These are phyloP conservation scores for Lepiota brunneoincarnata DNA, from an alignment of 768 basidiomycete species.

Conservation along the genomic window DNA sequence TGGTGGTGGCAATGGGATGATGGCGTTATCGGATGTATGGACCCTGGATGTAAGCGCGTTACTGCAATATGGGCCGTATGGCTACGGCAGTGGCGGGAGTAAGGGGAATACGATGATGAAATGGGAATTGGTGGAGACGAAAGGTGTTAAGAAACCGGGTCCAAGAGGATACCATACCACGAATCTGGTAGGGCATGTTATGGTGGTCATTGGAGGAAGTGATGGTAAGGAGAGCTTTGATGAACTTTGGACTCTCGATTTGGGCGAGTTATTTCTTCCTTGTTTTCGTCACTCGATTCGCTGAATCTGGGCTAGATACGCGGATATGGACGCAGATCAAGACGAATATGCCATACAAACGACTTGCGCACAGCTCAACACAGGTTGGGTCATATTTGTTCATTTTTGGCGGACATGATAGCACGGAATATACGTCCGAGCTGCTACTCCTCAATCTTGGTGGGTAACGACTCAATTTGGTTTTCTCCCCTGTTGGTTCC, in stretches of 20 bases:
- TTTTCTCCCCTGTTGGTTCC: not conserved
- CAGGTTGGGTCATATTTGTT: conserved; percentile 93
- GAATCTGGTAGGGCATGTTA: conserved; percentile 79
- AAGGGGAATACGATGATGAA: conserved; percentile 20
- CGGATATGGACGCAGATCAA: conserved; percentile 38
- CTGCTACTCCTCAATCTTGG: conserved; percentile 87
- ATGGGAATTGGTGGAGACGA: conserved; percentile 51
- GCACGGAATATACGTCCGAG: conserved; percentile 67
- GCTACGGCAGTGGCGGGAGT: conserved; percentile 13
- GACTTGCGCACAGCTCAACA: conserved; percentile 83
- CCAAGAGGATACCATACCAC: conserved; percentile 89
- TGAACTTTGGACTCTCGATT: conserved; percentile 83
- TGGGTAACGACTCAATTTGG: conserved; percentile 31
- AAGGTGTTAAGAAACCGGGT: conserved; percentile 47
- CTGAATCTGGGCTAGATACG: conserved; percentile 29
- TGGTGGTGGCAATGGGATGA: conserved; percentile 90
- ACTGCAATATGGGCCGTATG: conserved; percentile 2
- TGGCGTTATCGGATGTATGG: conserved; percentile 91
- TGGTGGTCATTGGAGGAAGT: conserved; percentile 89
- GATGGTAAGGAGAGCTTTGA: conserved; percentile 87
- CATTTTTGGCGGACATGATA: conserved; percentile 87
- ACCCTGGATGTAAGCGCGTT: conserved; percentile 56
- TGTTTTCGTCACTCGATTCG: not conserved
- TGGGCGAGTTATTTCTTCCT: conserved; percentile 52
- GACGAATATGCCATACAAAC: conserved; percentile 47